phyloP scores from a whole-genome alignment of 306 rosid genomes.

The Trifolium dubium region DNA sequence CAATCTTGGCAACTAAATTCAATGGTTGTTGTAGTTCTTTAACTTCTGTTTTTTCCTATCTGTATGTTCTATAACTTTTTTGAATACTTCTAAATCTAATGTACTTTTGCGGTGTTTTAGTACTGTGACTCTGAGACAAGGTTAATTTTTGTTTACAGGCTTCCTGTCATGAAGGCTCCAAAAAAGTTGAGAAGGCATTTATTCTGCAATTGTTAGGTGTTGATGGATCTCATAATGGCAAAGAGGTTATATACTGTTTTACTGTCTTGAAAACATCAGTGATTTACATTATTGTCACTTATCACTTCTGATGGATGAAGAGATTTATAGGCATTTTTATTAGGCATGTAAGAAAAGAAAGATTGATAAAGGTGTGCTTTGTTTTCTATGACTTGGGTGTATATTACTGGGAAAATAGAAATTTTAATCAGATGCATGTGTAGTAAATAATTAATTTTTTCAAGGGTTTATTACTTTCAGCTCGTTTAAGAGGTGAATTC shows the following conservation, averaged over 20 bases:
- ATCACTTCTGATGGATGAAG: neutral
- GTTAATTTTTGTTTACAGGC: conserved; percentile 57
- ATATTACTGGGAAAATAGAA: conserved; percentile 14
- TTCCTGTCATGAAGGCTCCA: conserved; percentile 73
- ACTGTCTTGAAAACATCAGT: conserved; percentile 15
- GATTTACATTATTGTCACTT: conserved; percentile 22
- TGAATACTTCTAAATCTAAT: neutral
- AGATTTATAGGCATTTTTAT: conserved; percentile 17
- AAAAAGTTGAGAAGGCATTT: conserved; percentile 83
- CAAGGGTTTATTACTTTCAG: conserved; percentile 12
- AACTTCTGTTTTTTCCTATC: neutral
- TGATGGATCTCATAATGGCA: conserved; percentile 60
- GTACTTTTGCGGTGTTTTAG: conserved; percentile 11
- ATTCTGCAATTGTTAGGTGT: conserved; percentile 70
- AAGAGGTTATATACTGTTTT: conserved; percentile 69
- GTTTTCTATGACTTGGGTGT: conserved; percentile 25
- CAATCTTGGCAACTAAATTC: neutral
- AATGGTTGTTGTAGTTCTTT: conserved; percentile 5
- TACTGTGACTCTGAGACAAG: conserved; percentile 32
- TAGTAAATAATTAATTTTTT: conserved; percentile 20
- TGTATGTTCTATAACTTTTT: conserved; percentile 1
- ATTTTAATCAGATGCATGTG: conserved; percentile 16
- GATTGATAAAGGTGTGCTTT: conserved; percentile 7
- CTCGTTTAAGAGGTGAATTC: neutral
- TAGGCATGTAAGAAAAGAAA: neutral